A percentile compares a stretch with the other conserved stretches of the same genome.
Evolutionary conservation across 164 flowering plant genomes (phyloP).

Genomic region (Liquidambar formosana): DNA sequence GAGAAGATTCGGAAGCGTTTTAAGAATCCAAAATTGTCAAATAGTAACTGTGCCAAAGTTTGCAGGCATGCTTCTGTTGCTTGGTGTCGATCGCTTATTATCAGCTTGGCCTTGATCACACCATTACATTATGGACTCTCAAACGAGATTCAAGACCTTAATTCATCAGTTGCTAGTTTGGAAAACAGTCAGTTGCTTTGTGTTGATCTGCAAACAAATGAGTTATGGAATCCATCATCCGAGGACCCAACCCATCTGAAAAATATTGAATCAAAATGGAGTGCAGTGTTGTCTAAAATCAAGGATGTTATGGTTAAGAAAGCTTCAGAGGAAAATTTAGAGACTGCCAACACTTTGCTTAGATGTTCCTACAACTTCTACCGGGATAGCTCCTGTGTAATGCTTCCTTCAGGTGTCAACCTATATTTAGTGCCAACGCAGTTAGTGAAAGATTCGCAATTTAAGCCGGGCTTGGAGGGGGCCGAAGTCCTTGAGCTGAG

Average conservation of each 20-base stretch:
- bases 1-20: conserved; percentile 90
- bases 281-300: conserved; percentile 53
- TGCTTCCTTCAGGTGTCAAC: conserved; percentile 64
- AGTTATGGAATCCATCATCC: conserved; percentile 67
- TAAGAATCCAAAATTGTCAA: conserved; percentile 88
- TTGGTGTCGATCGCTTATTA: conserved; percentile 81
- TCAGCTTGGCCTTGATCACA: conserved; percentile 75
- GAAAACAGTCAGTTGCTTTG: conserved; percentile 60
- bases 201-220: conserved; percentile 68
- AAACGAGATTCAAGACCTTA: conserved; percentile 31
- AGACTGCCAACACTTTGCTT: conserved; percentile 62
- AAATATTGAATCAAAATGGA: conserved; percentile 65
- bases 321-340: conserved; percentile 62
- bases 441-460: conserved; percentile 40
- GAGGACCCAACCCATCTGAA: conserved; percentile 56
- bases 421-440: conserved; percentile 59
- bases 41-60: conserved; percentile 72
- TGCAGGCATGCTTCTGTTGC: conserved; percentile 89
- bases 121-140: conserved; percentile 43
- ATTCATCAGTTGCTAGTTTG: conserved; percentile 27
- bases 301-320: conserved; percentile 55
- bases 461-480: conserved; percentile 54
- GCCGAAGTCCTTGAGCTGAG: conserved; percentile 72
- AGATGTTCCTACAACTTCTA: conserved; percentile 72
- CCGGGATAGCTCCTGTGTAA: conserved; percentile 71